Evolutionary conservation across 208 protist genomes (phyloP), one percentile per base, ranked within the genome.

Genomic region (Naegleria fowleri): DNA sequence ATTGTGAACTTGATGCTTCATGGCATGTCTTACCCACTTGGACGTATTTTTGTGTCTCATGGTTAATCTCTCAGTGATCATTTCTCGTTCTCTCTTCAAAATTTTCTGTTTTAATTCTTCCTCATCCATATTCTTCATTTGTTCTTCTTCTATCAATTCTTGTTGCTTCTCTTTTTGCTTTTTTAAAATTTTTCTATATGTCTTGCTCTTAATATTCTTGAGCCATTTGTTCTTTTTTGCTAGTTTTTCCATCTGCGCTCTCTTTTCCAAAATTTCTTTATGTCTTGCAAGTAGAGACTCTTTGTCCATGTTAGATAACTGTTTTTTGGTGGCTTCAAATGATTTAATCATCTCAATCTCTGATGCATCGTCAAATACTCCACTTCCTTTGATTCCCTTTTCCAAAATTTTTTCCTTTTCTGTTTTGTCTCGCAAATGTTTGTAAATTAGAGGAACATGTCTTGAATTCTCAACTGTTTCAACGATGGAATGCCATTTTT

Each of bases 41-140:
- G 84, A 88, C 19, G 25, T 58, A 38, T 88, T 88, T 25, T 88
- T 88, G 16, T 88, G 84, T 59, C 84, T 48, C 43, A 58, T 25
- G 19, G 84, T 88, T 6, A 58, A 13, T n/a, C 84, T 25, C 33
- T 88, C 84, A 5, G 7, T 51, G 33, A 88, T 58, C 9, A 39
- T 48, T 39, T 52, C 43, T 38, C 41, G 51, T 88, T 88, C 84
- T 88, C 41, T 9, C 55, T 88, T 13, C 0, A 88, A 16, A 38
- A 88, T 39, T 55, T 58, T 88, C 25, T 29, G 9, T 19, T n/a
- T 29, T 25, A 39, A 16, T 88, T 88, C 41, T 88, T 88, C 84
- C 19, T 36, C 36, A 58, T 88, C 84, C n/a, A 88, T 48, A 4
- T 88, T 55, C 11, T 38, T 58, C 13, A 88, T 58, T 58, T 88